Evolutionary conservation across 2,329 filamentous ascomycete genomes (phyloP), one percentile per base, ranked within the genome.

Genomic region (Colletotrichum godetiae): DNA sequence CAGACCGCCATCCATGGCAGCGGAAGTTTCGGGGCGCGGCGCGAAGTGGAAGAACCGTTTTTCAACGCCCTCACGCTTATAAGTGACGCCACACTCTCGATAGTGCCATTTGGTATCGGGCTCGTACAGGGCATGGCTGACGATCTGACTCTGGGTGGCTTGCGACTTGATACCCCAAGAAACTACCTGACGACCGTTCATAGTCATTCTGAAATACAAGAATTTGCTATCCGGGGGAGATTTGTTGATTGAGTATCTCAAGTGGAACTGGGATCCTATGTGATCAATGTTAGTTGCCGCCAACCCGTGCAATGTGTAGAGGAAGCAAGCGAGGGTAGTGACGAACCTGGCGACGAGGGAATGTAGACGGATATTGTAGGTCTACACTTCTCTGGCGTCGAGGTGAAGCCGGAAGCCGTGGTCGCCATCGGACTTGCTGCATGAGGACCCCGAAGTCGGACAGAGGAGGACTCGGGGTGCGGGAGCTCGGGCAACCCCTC

Each of bases 351-450:
- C 4, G 84, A 77, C 0, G 89, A 90, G 2, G 89, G 88, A 13
- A 91, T 84, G 75, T 91, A 91, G 42, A 91, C 88, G 1, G 89
- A 88, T 27, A 87, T 81, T 4, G 79, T 83, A 1, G 88, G 84
- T 15, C 84, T 81, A 27, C 75, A 70, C 74, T 82, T 84, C 66
- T 78, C 79, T 52, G 74, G 76, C 6, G 76, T 78, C 29, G 81
- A 74, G 75, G 78, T 77, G 61, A 62, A 37, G 19, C 62, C 46
- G 8, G 31, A 63, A 31, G 13, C 4, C 12, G 31, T 31, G 5
- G 66, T 42, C 15, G 70, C 67, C 22, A 27, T 37, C n/a, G 63
- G 42, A 33, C 57, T 33, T 22, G 29, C 10, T 15, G 65, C 10
- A 10, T 52, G 46, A 11, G 74, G 76, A 22, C 76, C 77, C 58